Conservation (phyloP, 2,329 filamentous ascomycete genomes). For the Chrysoporthe austroafricana region DNA sequence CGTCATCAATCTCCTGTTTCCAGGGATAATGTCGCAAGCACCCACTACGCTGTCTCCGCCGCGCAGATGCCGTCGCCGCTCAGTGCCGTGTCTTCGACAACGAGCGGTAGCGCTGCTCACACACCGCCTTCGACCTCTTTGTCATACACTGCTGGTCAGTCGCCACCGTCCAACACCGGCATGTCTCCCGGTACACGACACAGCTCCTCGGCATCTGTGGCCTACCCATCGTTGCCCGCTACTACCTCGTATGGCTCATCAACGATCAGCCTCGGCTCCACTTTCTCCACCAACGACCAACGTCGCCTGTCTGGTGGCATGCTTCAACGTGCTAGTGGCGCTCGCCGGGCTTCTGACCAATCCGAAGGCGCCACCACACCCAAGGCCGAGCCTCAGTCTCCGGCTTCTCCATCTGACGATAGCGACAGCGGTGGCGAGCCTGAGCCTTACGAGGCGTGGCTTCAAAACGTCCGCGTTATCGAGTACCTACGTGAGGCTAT, state of each 20-base stretch:
- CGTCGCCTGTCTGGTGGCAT: constrained; percentile 69
- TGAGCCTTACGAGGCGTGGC: constrained; percentile 66
- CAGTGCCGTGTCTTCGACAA: constrained; percentile 60
- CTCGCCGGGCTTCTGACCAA: constrained; percentile 45
- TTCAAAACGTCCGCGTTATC: constrained; percentile 68
- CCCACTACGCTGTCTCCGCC: constrained; percentile 48
- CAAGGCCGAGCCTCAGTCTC: constrained; percentile 48
- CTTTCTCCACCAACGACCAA: constrained; percentile 61
- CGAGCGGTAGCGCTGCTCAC: constrained; percentile 70
- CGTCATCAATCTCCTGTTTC: constrained; percentile 48
- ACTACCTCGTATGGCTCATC: constrained; percentile 72
- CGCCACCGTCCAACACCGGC: constrained; percentile 71
- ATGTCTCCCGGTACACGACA: constrained; percentile 70
- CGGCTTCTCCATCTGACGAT: constrained; percentile 58
- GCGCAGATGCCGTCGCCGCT: constrained; percentile 66
- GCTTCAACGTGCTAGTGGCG: constrained; percentile 61
- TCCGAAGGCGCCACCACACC: constrained; percentile 48
- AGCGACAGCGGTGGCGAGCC: constrained; percentile 61
- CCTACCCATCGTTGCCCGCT: constrained; percentile 77
- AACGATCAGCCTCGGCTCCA: constrained; percentile 71
- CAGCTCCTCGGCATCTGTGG: constrained; percentile 61
- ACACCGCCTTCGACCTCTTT: constrained; percentile 76
- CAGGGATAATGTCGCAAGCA: constrained; percentile 34
- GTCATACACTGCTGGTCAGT: constrained; percentile 79
- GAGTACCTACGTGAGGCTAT: constrained; percentile 65